Evolutionary conservation across 2,329 filamentous ascomycete genomes (phyloP), one percentile per base, ranked within the genome.

Genomic region (Aspergillus unguis): DNA sequence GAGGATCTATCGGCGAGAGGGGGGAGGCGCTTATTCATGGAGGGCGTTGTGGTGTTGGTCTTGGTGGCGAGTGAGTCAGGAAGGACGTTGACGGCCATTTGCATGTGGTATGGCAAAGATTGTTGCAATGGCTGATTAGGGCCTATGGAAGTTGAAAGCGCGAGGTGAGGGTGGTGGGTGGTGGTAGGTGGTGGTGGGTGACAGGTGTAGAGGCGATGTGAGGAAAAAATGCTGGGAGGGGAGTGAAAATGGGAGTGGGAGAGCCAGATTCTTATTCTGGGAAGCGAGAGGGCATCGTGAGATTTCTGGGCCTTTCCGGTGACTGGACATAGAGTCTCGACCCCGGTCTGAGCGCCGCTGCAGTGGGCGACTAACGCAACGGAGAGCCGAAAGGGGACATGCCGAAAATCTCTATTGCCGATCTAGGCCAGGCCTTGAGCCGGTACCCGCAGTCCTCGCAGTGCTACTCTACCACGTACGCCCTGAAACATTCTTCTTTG

Each of bases 1-100:
- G 67, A 64, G 42, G 64, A 60, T 48, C 65, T 66, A 61, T 70
- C 66, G 45, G 67, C 67, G 48, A 70, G 65, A 17, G 67, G 67
- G 50, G 67, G 67, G 65, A 65, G 66, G 52, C 67, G 67, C 58
- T 68, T 67, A 48, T 64, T 67, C 57, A 63, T 61, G 56, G 63
- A 44, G 56, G 62, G 41, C 56, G 61, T 37, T 53, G 57, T 55
- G 55, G 61, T 54, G 62, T 63, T 31, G 27, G 64, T 28, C 3
- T 56, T 56, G 35, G 61, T 62, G 58, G 59, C 26, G 61, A 55
- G 28, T 53, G 41, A 44, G 45, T 44, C 33, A 42, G 50, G 48
- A 42, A 61, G 55, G 32, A 42, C 35, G 31, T 37, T 59, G 54
- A 64, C 55, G 36, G 65, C 63, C 65, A 69, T 68, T 50, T 35